A percentile compares a stretch with the other conserved stretches of the same genome.
phyloP scores from a whole-genome alignment of 148 eudicot genomes.

The Vaccinium vitisidaea region DNA sequence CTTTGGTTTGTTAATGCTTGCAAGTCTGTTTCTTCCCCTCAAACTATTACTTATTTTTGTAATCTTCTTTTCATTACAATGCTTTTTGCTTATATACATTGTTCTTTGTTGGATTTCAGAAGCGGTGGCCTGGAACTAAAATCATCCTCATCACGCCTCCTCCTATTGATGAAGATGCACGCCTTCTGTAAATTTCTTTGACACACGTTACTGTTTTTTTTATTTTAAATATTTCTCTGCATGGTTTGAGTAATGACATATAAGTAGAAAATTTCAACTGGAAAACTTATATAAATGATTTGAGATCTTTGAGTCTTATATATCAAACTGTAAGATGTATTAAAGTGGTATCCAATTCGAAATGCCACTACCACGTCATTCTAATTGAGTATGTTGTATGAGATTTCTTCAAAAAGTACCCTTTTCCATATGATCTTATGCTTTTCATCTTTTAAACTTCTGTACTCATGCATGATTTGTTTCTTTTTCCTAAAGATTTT shows the following conservation, averaged over 20 bases:
- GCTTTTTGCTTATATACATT: background rate
- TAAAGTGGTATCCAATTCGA: background rate
- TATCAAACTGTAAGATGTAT: background rate
- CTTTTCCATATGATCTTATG: background rate
- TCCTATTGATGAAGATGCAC: conserved; percentile 82
- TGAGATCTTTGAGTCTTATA: background rate
- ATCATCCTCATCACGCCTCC: conserved; percentile 77
- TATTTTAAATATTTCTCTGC: background rate
- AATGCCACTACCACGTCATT: background rate
- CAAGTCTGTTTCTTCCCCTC: background rate
- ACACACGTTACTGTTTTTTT: background rate
- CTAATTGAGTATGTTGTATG: background rate
- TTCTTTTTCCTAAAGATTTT: background rate
- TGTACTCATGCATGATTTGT: background rate
- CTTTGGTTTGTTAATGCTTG: background rate
- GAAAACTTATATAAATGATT: background rate
- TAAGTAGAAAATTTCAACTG: background rate
- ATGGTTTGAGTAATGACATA: background rate
- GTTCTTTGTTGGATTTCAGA: conserved; percentile 38
- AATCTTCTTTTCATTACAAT: background rate
- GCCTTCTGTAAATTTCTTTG: conserved; percentile 48
- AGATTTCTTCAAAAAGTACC: background rate
- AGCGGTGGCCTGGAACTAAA: conserved; percentile 53
- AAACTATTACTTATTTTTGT: background rate
- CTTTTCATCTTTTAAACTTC: background rate